Conservation (phyloP, 371 early-diverging fungal genomes). For the Mucor indicus region DNA sequence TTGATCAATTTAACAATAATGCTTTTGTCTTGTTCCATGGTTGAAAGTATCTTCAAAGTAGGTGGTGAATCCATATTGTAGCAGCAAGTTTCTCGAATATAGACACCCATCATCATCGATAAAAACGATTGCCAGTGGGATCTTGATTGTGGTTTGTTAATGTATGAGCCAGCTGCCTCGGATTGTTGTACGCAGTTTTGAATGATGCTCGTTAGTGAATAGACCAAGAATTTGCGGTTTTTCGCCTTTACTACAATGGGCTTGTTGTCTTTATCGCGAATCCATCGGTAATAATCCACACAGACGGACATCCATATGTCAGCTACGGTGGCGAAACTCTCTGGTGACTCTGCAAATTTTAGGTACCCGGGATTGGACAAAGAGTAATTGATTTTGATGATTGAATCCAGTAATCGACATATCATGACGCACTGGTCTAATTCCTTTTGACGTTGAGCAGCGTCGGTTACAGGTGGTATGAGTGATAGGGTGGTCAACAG, state of each 20-base stretch:
- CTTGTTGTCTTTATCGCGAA: neutral
- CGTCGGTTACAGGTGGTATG: neutral
- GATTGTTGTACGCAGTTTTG: neutral
- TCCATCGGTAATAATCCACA: neutral
- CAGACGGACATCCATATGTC: neutral
- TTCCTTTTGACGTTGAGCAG: neutral
- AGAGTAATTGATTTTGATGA: no score
- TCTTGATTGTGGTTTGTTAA: neutral
- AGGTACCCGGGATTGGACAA: no score
- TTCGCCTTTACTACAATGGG: neutral
- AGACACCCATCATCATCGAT: neutral
- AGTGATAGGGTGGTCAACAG: neutral
- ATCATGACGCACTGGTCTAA: neutral
- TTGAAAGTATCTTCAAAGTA: no score
- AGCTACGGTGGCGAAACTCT: neutral
- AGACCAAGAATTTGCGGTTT: neutral
- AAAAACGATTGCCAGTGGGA: slow-evolving; percentile 6
- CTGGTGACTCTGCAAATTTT: slow-evolving; percentile 1
- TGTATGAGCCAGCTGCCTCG: neutral
- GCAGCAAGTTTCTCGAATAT: slow-evolving; percentile 8
- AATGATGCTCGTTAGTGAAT: slow-evolving; percentile 1
- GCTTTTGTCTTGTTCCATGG: slow-evolving; percentile 1
- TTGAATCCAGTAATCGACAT: neutral
- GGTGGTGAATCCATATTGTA: neutral
- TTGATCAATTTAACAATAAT: neutral